Percentiles rank a stretch among this genome's conserved stretches.
Evolutionary conservation across 257 asterid species (phyloP).

Genomic region (Avicennia marina): DNA sequence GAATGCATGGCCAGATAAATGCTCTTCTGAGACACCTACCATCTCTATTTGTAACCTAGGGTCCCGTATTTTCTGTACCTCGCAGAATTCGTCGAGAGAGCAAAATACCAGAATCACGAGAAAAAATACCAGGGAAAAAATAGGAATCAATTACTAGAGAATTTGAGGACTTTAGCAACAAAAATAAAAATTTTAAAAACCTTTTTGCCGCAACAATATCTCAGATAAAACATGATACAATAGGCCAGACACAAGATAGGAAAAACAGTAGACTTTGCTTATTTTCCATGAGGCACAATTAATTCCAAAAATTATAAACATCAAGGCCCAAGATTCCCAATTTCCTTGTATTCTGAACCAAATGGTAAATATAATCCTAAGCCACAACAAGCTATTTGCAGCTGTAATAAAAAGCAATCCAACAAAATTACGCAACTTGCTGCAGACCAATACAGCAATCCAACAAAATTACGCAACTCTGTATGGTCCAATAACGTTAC

Average conservation of each 20-base stretch:
- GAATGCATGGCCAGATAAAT: constrained; percentile 89
- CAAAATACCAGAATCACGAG: too few species aligned
- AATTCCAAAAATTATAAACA: background rate
- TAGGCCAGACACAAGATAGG: background rate
- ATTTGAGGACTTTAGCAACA: too few species aligned
- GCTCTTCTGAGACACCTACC: constrained; percentile 92
- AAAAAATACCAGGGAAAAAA: background rate
- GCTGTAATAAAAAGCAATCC: background rate
- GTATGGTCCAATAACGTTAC: too few species aligned
- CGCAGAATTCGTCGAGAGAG: constrained; percentile 17
- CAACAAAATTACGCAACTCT: too few species aligned
- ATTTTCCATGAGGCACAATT: background rate
- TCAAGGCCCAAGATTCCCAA: too few species aligned
- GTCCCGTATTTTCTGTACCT: constrained; percentile 76
- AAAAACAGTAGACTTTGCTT: background rate
- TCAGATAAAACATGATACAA: background rate
- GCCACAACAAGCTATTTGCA: background rate
- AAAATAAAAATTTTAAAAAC: too few species aligned
- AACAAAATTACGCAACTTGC: constrained; percentile 6
- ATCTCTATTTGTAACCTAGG: constrained; percentile 71
- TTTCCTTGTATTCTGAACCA: too few species aligned
- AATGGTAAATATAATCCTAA: too few species aligned
- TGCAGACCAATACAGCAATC: background rate
- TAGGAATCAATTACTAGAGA: too few species aligned
- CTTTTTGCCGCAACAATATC: too few species aligned